A percentile compares a stretch with the other conserved stretches of the same genome.
These are phyloP conservation scores for Paxillus involutus DNA, from an alignment of 768 basidiomycete species.

Conservation along the genomic window DNA sequence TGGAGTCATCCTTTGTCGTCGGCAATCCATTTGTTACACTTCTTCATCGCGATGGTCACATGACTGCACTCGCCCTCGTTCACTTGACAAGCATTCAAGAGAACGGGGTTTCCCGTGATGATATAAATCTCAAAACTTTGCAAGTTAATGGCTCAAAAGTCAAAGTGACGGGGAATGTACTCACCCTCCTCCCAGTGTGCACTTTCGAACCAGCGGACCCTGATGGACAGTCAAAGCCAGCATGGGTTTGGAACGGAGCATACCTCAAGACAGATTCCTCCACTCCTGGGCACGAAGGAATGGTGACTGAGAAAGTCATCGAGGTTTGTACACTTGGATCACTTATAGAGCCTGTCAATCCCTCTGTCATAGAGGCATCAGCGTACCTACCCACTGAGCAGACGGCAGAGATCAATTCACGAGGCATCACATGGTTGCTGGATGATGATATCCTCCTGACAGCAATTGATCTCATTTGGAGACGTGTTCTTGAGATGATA, in stretches of 20 bases:
- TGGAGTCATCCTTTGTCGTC: no score
- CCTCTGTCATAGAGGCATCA: neutral
- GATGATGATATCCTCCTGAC: no score
- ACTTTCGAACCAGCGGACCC: neutral
- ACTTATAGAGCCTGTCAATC: neutral
- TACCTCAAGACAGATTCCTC: neutral
- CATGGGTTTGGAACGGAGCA: neutral
- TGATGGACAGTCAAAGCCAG: neutral
- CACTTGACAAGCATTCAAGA: no score
- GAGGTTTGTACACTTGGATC: neutral
- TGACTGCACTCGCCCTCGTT: no score
- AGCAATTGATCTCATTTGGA: neutral
- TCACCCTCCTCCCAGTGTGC: neutral
- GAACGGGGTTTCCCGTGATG: no score
- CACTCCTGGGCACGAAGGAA: neutral
- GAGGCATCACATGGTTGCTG: no score
- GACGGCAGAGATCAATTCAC: no score
- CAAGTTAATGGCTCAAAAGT: no score
- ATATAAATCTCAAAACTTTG: no score
- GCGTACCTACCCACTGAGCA: neutral
- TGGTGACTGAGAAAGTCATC: neutral
- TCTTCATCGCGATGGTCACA: no score
- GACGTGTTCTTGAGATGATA: neutral
- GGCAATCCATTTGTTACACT: no score
- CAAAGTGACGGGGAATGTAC: no score